Evolutionary conservation across 164 flowering plant genomes (phyloP).

Genomic region (Buxus sempervirens): DNA sequence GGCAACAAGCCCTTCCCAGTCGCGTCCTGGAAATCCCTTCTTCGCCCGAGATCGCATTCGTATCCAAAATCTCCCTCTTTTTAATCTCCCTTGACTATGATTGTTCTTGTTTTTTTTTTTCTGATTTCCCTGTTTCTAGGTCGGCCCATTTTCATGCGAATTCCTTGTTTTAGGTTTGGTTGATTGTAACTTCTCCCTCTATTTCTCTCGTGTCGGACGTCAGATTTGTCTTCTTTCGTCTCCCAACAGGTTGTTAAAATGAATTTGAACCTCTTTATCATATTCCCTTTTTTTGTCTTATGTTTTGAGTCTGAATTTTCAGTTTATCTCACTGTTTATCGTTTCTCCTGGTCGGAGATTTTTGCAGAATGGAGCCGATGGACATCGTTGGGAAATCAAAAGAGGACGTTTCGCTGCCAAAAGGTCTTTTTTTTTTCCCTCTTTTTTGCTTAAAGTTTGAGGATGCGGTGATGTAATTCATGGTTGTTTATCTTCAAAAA

Average conservation of each 20-base stretch:
- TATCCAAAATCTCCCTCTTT: background rate
- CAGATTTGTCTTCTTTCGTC: background rate
- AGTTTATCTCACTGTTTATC: background rate
- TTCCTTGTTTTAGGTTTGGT: constrained; percentile 1
- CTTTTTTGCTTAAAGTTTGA: background rate
- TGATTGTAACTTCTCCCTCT: background rate
- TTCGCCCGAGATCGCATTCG: too few species aligned
- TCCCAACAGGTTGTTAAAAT: background rate
- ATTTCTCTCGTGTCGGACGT: background rate
- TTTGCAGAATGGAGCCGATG: constrained; percentile 73
- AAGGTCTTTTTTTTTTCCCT: constrained; percentile 48
- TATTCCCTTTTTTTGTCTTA: too few species aligned
- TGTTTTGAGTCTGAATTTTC: too few species aligned
- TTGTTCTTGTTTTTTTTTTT: constrained; percentile 5
- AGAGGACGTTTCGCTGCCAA: constrained; percentile 95
- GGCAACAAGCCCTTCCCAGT: too few species aligned
- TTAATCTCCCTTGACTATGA: background rate
- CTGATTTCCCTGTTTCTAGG: background rate
- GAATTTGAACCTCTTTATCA: background rate
- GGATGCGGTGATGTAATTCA: background rate
- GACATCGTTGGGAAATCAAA: constrained; percentile 95
- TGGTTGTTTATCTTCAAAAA: background rate
- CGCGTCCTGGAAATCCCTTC: too few species aligned
- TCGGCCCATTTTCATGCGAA: background rate
- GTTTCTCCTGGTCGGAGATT: constrained; percentile 12